Evolutionary conservation across 2,329 filamentous ascomycete genomes (phyloP), one percentile per base, ranked within the genome.

Genomic region (Aspergillus awamori): DNA sequence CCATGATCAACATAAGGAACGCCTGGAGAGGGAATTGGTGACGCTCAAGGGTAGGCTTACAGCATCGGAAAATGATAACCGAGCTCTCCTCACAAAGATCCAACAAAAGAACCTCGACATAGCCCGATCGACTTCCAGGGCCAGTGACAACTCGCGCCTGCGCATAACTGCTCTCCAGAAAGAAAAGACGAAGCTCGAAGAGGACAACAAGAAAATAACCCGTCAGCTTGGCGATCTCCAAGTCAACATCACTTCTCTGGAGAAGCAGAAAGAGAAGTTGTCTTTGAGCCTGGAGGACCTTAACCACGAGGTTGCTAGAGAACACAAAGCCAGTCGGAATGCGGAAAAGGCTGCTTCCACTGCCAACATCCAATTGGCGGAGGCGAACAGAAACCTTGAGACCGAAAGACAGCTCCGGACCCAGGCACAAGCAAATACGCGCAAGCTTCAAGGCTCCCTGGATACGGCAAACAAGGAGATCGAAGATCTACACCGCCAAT

Each of bases 91-190:
- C 66, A 98, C 97, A 80, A 98, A 98, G 77, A 84, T 99, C 17
- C 94, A 98, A 71, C 94, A 98, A 72, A 98, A 98, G 81, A 95
- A 96, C 30, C 84, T 99, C 6, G 94, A 99, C 73, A 96, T 99
- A 75, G 94, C 94, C 43, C 87, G 95, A 49, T 95, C 94, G 0
- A 92, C 87, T 62, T 96, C 93, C 5, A 89, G 89, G 61, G 94
- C 91, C 30, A 93, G 86, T 63, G 94, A 98, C 68, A 91, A 88
- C 33, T 91, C 93, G 51, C 88, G 93, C 39, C 84, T 88, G 2
- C 90, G 95, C 67, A 82, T 97, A 52, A 77, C 86, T 41, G 87
- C 89, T 61, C 81, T 97, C 28, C 92, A 94, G 65, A 86, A 88
- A 15, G 94, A 97, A 71, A 98, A 97, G 79, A 76, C 85, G 1